Evolutionary conservation across 495 filamentous ascomycete species (phyloP).

Genomic region (Hyaloscypha variabilis): DNA sequence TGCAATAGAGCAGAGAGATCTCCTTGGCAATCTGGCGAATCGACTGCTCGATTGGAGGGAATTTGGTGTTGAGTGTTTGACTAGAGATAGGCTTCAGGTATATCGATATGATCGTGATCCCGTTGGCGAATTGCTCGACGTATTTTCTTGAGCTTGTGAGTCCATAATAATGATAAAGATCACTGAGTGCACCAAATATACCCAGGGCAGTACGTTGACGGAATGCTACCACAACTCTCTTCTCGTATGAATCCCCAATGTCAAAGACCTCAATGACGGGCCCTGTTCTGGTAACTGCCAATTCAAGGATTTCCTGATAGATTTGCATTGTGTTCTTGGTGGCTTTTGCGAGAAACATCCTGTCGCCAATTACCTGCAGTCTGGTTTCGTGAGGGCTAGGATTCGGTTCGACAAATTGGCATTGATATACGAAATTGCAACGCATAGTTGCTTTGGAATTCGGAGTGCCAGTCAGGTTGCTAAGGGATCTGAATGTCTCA

Average conservation of each 20-base stretch:
- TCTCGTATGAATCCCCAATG: slow-evolving; percentile 86
- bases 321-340: slow-evolving; percentile 93
- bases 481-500: slow-evolving; percentile 93
- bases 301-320: slow-evolving; percentile 88
- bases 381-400: slow-evolving; percentile 78
- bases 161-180: slow-evolving; percentile 98
- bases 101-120: slow-evolving; percentile 94
- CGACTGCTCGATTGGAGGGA: slow-evolving; percentile 84
- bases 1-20: slow-evolving; percentile 93
- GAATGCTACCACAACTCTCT: slow-evolving; percentile 91
- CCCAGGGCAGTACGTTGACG: slow-evolving; percentile 90
- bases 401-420: slow-evolving; percentile 77
- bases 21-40: slow-evolving; percentile 99
- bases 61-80: slow-evolving; percentile 35
- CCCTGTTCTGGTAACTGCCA: slow-evolving; percentile 79
- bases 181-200: slow-evolving; percentile 91
- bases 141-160: slow-evolving; percentile 96
- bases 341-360: slow-evolving; percentile 91
- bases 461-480: slow-evolving; percentile 52
- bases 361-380: slow-evolving; percentile 89
- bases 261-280: slow-evolving; percentile 98
- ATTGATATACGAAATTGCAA: slow-evolving; percentile 98
- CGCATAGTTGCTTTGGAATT: slow-evolving; percentile 76
- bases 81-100: slow-evolving; percentile 75
- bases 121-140: slow-evolving; percentile 98